phyloP scores from a whole-genome alignment of 1,139 yeast species.

The Hyphopichia burtonii region DNA sequence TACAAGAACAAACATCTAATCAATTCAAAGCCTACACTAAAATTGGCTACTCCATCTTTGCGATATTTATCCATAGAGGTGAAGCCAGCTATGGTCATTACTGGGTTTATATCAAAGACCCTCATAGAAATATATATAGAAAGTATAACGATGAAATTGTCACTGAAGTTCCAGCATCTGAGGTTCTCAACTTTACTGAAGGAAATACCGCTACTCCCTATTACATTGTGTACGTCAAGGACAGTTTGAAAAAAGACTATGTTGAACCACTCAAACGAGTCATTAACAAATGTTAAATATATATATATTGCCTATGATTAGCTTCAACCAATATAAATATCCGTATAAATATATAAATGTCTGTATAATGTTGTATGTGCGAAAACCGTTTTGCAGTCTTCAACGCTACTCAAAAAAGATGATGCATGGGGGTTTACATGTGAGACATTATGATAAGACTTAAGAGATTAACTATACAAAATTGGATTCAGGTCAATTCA shows the following conservation, averaged over 20 bases:
- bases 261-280: constrained; percentile 68
- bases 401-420: neutral
- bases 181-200: constrained; percentile 71
- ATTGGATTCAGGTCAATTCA: neutral
- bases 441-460: constrained; percentile 1
- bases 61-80: constrained; percentile 92
- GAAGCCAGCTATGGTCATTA: constrained; percentile 96
- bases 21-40: constrained; percentile 62
- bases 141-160: constrained; percentile 93
- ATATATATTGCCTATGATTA: no score
- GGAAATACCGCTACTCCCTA: constrained; percentile 91
- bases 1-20: constrained; percentile 48
- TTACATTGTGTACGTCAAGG: constrained; percentile 78
- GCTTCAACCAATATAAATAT: no score
- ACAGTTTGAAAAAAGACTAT: constrained; percentile 54
- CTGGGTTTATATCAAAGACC: constrained; percentile 90
- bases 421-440: neutral
- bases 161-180: constrained; percentile 70
- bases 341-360: no score
- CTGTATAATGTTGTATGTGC: no score
- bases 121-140: constrained; percentile 63
- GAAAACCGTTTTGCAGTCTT: neutral
- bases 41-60: constrained; percentile 80
- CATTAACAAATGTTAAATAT: constrained; percentile 8
- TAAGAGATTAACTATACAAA: neutral